Conservation (phyloP, 306 rosid genomes). For the Acacia crassicarpa region DNA sequence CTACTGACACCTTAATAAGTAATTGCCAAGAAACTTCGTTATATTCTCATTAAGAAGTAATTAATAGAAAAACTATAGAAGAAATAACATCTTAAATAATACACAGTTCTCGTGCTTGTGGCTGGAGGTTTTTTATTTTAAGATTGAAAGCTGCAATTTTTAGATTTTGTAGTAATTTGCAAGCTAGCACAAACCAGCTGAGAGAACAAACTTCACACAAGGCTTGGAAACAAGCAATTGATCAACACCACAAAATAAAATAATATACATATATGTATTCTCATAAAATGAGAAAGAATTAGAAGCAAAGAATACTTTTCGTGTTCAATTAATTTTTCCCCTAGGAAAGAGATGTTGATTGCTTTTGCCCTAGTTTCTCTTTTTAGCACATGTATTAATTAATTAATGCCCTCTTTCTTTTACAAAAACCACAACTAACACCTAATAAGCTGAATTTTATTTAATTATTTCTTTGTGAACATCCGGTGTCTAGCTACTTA, state of each 20-base stretch:
- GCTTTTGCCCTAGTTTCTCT: not conserved
- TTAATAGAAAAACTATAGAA: not conserved
- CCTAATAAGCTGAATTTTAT: not conserved
- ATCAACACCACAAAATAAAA: conserved; percentile 43
- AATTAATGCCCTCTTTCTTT: not conserved
- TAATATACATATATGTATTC: not conserved
- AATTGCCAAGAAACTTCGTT: too few species aligned
- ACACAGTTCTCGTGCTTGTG: not conserved
- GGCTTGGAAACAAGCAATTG: conserved; percentile 49
- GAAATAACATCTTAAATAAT: not conserved
- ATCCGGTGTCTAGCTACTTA: not conserved
- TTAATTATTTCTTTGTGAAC: not conserved
- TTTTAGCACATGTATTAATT: conserved; percentile 1
- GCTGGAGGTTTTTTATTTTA: conserved; percentile 13
- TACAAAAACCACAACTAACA: conserved; percentile 1
- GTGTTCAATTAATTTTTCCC: conserved; percentile 12
- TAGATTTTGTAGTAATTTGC: conserved; percentile 45
- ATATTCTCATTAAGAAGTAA: not conserved
- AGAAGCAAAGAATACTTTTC: conserved; percentile 46
- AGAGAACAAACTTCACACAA: conserved; percentile 30
- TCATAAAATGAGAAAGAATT: conserved; percentile 10
- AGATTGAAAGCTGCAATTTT: conserved; percentile 33
- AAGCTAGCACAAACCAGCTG: conserved; percentile 39
- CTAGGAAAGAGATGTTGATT: not conserved
- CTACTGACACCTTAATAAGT: not conserved